phyloP scores from a whole-genome alignment of 2,329 filamentous ascomycete genomes.

The Colletotrichum sp. region DNA sequence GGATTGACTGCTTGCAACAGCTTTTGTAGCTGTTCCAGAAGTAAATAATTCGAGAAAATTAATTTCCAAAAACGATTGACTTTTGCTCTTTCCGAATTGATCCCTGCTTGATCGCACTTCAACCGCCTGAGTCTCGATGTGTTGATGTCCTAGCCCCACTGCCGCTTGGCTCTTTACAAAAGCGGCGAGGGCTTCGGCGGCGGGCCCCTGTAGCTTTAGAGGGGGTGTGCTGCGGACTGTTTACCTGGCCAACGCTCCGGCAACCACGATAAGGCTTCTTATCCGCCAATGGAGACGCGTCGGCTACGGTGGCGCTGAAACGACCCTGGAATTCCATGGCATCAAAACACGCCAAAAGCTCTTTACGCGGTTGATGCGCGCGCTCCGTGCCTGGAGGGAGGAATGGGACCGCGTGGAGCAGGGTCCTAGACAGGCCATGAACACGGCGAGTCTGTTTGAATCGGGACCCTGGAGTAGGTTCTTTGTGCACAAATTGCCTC shows the following conservation, averaged over 20 bases:
- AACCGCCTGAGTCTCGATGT: background rate
- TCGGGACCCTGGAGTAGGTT: background rate
- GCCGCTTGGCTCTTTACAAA: background rate
- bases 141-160: background rate
- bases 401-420: background rate
- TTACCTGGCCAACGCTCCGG: conserved; percentile 14
- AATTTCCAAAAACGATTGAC: background rate
- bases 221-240: background rate
- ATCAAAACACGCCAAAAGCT: conserved; percentile 17
- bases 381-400: background rate
- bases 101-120: background rate
- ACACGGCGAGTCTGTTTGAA: conserved; percentile 6
- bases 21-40: background rate
- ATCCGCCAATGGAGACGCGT: conserved; percentile 19
- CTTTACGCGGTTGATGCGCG: conserved; percentile 23
- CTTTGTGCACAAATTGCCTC: conserved; percentile 1
- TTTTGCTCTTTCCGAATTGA: background rate
- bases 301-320: background rate
- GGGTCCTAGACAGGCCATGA: background rate
- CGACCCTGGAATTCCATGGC: background rate
- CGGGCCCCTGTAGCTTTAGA: background rate
- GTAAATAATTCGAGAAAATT: background rate
- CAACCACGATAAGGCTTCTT: conserved; percentile 15
- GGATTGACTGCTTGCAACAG: background rate
- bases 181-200: background rate